Percentiles rank a stretch among this genome's conserved stretches.
Conservation (phyloP, 2,329 filamentous ascomycete genomes). For the Graphiopsis chlorocephala region DNA sequence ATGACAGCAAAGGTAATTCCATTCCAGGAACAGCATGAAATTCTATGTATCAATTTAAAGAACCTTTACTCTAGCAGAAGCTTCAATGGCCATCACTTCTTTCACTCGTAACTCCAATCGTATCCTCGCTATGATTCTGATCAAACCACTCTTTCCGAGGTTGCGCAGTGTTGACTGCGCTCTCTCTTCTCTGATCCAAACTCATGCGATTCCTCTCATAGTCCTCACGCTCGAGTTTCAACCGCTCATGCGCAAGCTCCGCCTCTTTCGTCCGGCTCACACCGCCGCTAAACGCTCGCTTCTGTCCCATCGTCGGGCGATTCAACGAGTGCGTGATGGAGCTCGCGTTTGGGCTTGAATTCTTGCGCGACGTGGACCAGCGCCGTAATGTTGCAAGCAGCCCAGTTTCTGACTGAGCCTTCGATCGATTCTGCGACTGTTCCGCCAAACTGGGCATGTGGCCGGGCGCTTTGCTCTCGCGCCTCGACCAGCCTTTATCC, state of each 20-base stretch:
- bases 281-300: conserved; percentile 29
- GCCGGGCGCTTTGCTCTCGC: conserved; percentile 14
- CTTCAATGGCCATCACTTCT: neutral
- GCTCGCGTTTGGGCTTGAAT: conserved; percentile 10
- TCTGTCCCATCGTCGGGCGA: conserved; percentile 21
- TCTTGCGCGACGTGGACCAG: conserved; percentile 8
- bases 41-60: neutral
- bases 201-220: conserved; percentile 22
- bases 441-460: neutral
- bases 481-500: neutral
- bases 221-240: conserved; percentile 39
- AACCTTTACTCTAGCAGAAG: neutral
- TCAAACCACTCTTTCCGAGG: conserved; percentile 32
- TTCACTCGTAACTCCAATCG: neutral
- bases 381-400: conserved; percentile 13
- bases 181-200: conserved; percentile 24
- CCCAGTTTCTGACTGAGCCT: conserved; percentile 17
- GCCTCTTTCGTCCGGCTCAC: conserved; percentile 29
- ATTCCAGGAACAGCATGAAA: neutral
- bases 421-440: neutral
- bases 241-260: conserved; percentile 37
- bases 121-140: conserved; percentile 22
- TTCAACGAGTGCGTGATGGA: conserved; percentile 8
- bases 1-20: neutral
- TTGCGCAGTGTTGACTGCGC: conserved; percentile 14